These are phyloP conservation scores for Globisporangium parvum DNA, from an alignment of 352 stramenopile genomes.

Conservation along the genomic window DNA sequence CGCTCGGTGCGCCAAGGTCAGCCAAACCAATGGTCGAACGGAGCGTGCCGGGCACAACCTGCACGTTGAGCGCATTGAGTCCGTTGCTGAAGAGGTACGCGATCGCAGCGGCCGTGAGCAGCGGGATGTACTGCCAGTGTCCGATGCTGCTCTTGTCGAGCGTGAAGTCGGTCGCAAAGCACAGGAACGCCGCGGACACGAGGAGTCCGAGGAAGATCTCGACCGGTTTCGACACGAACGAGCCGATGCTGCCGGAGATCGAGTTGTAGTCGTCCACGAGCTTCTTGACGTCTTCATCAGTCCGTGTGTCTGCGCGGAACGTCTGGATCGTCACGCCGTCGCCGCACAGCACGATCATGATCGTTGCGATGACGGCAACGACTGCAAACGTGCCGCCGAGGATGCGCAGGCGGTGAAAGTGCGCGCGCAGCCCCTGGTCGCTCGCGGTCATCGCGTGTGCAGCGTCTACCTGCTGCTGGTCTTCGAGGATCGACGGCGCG, in stretches of 20 bases:
- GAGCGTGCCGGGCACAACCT: not conserved
- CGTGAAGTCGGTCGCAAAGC: conserved; percentile 4
- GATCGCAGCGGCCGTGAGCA: not conserved
- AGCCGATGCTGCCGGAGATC: not conserved
- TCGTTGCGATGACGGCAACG: not conserved
- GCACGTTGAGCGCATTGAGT: conserved; percentile 6
- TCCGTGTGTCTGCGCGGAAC: not conserved
- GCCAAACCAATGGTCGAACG: not conserved
- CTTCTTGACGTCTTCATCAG: not conserved
- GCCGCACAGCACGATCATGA: not conserved
- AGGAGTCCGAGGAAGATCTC: no score
- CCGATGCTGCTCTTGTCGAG: not conserved
- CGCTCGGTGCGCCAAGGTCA: not conserved
- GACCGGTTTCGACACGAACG: no score
- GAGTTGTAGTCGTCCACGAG: conserved; percentile 11
- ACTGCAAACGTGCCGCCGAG: not conserved
- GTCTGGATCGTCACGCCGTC: conserved; percentile 1
- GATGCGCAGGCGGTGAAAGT: conserved; percentile 1
- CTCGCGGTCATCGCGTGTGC: no score
- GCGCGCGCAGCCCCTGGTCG: not conserved
- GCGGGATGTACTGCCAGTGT: conserved; percentile 1
- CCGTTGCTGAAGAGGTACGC: conserved; percentile 10
- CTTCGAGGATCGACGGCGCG: no score
- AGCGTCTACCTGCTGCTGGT: no score
- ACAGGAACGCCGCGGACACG: no score